Conservation (phyloP, 2,329 filamentous ascomycete genomes). For the Plenodomus lindquistii region DNA sequence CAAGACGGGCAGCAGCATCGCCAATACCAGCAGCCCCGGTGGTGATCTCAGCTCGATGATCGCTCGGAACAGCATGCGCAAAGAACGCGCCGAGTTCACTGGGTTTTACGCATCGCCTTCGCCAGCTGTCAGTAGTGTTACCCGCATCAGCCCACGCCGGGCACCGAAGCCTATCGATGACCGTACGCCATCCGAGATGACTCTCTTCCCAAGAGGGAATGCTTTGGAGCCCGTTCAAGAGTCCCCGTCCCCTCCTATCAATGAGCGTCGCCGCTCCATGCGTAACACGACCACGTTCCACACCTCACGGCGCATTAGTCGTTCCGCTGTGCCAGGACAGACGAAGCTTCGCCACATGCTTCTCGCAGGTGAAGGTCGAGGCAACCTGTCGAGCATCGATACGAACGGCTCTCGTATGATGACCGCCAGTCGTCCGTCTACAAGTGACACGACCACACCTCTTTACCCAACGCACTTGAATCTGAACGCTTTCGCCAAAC, state of each 20-base stretch:
- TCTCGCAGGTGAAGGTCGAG: conserved; percentile 30
- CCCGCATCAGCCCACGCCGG: conserved; percentile 18
- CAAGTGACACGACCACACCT: conserved; percentile 36
- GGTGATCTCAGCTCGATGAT: conserved; percentile 23
- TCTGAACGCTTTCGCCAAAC: conserved; percentile 13
- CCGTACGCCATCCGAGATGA: conserved; percentile 27
- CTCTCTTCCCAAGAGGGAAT: conserved; percentile 20
- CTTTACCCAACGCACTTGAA: conserved; percentile 21
- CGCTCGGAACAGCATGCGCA: conserved; percentile 12
- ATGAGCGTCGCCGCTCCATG: conserved; percentile 14
- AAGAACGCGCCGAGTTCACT: conserved; percentile 12
- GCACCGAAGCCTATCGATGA: conserved; percentile 7
- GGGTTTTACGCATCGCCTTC: conserved; percentile 30
- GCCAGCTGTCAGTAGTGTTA: conserved; percentile 25
- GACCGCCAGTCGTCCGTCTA: conserved; percentile 32
- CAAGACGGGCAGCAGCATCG: conserved; percentile 45
- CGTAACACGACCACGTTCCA: conserved; percentile 21
- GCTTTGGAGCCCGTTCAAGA: conserved; percentile 15
- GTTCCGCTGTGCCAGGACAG: conserved; percentile 38
- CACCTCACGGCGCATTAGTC: conserved; percentile 23
- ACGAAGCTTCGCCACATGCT: conserved; percentile 42
- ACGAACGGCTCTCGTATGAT: conserved; percentile 27
- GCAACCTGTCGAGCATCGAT: conserved; percentile 21
- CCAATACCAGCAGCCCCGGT: conserved; percentile 43
- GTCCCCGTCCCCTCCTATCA: conserved; percentile 11